phyloP scores from a whole-genome alignment of 352 stramenopile species.

The Phytophthora fragariaefolia region DNA sequence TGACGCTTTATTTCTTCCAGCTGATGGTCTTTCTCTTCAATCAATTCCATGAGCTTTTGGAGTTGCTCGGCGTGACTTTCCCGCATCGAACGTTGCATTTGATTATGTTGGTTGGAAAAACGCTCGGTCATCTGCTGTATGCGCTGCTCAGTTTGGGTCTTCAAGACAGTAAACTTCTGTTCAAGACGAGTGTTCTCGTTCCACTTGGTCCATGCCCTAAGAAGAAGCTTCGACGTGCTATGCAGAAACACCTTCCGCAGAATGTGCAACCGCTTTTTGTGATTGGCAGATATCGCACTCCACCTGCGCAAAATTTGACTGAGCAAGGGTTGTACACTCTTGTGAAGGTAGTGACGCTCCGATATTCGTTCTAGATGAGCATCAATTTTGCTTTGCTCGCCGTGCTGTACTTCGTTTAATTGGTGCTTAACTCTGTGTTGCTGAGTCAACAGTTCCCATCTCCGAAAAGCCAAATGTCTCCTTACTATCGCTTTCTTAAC shows the following conservation, averaged over 20 bases:
- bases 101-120: conserved; percentile 22
- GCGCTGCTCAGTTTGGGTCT: conserved; percentile 18
- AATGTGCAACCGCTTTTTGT: conserved; percentile 14
- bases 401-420: conserved; percentile 9
- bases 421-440: background rate
- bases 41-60: conserved; percentile 22
- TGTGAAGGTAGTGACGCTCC: conserved; percentile 16
- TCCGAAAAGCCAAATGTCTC: conserved; percentile 21
- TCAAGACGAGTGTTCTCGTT: conserved; percentile 11
- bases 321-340: conserved; percentile 17
- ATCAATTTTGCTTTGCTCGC: conserved; percentile 15
- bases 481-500: conserved; percentile 3
- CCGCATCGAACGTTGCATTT: conserved; percentile 9
- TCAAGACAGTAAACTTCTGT: conserved; percentile 5
- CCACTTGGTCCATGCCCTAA: conserved; percentile 26
- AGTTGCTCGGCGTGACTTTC: conserved; percentile 31
- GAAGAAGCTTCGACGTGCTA: conserved; percentile 3
- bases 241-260: conserved; percentile 26
- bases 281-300: conserved; percentile 7
- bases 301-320: conserved; percentile 21
- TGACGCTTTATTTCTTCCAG: conserved; percentile 26
- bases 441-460: conserved; percentile 20
- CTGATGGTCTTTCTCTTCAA: conserved; percentile 35
- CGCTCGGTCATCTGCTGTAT: conserved; percentile 13
- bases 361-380: conserved; percentile 27